Conservation (phyloP, 2,329 filamentous ascomycete species). For the Emergomyces orientalis region DNA sequence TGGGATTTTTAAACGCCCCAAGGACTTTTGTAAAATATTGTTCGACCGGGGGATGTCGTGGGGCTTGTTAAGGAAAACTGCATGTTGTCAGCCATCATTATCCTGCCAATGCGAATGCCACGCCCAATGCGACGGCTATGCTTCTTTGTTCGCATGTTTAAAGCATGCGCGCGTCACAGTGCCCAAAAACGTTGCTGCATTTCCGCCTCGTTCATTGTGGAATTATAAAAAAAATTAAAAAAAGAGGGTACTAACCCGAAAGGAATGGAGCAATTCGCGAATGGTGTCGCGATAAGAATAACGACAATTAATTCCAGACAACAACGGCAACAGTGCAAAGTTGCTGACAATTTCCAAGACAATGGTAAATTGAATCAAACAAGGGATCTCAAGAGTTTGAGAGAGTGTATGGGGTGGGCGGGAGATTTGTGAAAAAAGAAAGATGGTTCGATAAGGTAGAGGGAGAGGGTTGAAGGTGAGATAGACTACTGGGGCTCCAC, state of each 20-base stretch:
- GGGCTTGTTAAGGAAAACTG: not conserved
- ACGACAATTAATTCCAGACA: not conserved
- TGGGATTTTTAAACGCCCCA: not conserved
- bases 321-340: not conserved
- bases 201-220: not conserved
- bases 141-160: constrained; percentile 1
- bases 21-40: not conserved
- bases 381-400: not conserved
- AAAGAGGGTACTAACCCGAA: constrained; percentile 1
- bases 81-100: not conserved
- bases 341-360: not conserved
- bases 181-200: not conserved
- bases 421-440: not conserved
- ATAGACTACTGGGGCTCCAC: constrained; percentile 4
- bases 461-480: not conserved
- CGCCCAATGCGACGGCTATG: not conserved
- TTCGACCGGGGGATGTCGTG: not conserved
- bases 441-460: not conserved
- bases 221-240: not conserved
- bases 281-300: not conserved
- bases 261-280: not conserved
- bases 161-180: not conserved
- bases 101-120: not conserved
- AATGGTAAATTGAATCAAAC: too few species aligned
- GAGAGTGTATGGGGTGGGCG: not conserved